Evolutionary conservation across 208 protist species (phyloP), one percentile per base, ranked within the genome.

Genomic region (Trypanosoma cruzi): DNA sequence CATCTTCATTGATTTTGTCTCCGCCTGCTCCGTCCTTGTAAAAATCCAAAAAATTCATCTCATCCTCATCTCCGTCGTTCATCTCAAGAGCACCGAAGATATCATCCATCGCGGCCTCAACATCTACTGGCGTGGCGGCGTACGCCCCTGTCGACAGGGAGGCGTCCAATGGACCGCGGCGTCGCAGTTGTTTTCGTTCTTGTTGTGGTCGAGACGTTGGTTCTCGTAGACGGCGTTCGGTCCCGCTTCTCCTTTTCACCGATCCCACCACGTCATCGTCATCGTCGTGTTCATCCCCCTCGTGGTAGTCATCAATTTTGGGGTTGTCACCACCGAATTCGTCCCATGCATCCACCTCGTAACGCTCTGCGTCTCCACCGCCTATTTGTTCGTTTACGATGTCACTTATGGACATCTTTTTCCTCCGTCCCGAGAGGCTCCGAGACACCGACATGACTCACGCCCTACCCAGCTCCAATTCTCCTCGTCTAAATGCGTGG

Each of bases 1-100:
- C 63, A 42, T 79, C 64, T 16, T 73, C 58, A 40, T 69, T 60
- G 40, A 18, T 71, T 66, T 11, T 65, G 42, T 7, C 20, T 14
- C 42, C 46, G 2, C 42, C 48, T 1, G 7, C 34, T 0, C 44
- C 48, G 8, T 68, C 26, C 28, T 57, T 66, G 4, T 16, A 31
- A 1, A 22, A 4, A 24, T 14, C 32, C 20, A 22, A 4, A 7
- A 62, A 48, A 7, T 66, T 53, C 0, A 63, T 73, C 54, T 65
- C 87, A 29, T 88, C 79, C 2, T 82, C 44, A 32, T 92, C 84
- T 0, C 64, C 84, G n/a, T 93, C 87, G 14, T 71, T 78, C 85
- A 90, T 89, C 60, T 95, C 86, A 8, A 95, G 77, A 7, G 75
- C 77, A 13, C 85, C 84, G 53, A 95, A 95, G 48, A 95, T 73